These are phyloP conservation scores for Saccharomycopsis fibuligera DNA, from an alignment of 805 yeast species.

Conservation along the genomic window DNA sequence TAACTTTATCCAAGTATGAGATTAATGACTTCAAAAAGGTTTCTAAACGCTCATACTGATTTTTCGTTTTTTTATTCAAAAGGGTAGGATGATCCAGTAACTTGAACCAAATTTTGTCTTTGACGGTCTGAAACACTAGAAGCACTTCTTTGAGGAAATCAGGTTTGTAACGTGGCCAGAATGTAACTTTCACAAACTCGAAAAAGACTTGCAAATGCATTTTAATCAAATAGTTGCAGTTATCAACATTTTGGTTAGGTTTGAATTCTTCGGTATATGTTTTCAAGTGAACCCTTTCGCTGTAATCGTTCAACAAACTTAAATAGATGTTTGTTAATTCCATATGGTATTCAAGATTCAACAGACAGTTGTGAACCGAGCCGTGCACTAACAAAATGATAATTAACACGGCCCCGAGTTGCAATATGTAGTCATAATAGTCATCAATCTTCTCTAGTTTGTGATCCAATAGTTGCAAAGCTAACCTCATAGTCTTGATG, in stretches of 20 bases:
- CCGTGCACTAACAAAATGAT: conserved; percentile 2
- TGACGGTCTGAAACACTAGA: background rate
- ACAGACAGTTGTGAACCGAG: background rate
- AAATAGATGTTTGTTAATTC: conserved; percentile 1
- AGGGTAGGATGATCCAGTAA: background rate
- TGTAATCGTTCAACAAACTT: conserved; percentile 6
- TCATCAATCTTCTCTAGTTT: conserved; percentile 1
- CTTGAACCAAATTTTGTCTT: background rate
- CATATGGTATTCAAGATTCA: background rate
- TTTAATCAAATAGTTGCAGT: conserved; percentile 2
- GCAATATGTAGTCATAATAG: conserved; percentile 2
- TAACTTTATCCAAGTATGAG: background rate
- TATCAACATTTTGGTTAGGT: conserved; percentile 4
- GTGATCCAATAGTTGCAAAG: background rate
- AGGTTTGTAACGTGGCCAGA: conserved; percentile 13
- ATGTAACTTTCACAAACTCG: conserved; percentile 4
- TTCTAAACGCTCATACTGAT: background rate
- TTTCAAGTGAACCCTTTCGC: background rate
- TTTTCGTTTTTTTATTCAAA: background rate
- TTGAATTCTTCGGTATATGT: background rate
- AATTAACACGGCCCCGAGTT: conserved; percentile 1
- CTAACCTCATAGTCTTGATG: background rate
- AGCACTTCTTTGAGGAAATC: conserved; percentile 8
- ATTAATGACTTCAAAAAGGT: background rate
- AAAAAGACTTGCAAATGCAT: conserved; percentile 9